Base-by-base conservation (phyloP, 805 yeast genomes). In the Metschnikowia drakensbergensis region DNA sequence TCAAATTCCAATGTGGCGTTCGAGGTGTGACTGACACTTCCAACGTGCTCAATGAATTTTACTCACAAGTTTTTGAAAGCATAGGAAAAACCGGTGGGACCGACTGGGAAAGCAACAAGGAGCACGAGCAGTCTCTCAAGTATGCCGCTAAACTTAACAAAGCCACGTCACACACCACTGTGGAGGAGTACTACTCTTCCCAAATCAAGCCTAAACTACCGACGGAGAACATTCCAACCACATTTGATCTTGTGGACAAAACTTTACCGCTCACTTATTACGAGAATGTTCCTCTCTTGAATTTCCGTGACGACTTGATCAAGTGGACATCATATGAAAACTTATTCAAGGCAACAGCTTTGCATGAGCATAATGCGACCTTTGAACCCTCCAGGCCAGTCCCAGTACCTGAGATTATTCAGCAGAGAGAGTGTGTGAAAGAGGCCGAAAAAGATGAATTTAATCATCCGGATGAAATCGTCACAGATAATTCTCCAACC, bases 1-100 rank as follows among this genome's bases (percentile, higher is more conserved):
- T 83, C 6, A 63, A 60, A 27, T 74, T 58, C 50, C 83, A 82
- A 49, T 68, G 88, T 46, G 64, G 66, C n/a, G 36, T 63, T 2
- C 62, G 74, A 40, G 71, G 73, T 6, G 54, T 50, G 23, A 26
- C 48, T 8, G 49, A 54, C 23, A 48, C 61, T 6, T 53, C 58
- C 7, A 54, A 51, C 30, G 25, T 56, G 7, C 46, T 56, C 8
- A 46, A 46, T 27, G 55, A 53, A 33, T 57, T 53, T 54, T 56
- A 54, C 29, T 51, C 57, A 6, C 55, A 56, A 29, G 53, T 56
- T 3, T 56, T 54, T 36, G 39, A 48, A 6, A 46, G 48, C 7
- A 47, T 56, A 8, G 60, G 60, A 5, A 42, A 51, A 28, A 26
- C 45, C 4, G 57, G 54, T 3, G 53, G 51, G 28, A 23, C 43